phyloP scores from a whole-genome alignment of 2,329 filamentous ascomycete species.

The Sodiomyces alkalinus region DNA sequence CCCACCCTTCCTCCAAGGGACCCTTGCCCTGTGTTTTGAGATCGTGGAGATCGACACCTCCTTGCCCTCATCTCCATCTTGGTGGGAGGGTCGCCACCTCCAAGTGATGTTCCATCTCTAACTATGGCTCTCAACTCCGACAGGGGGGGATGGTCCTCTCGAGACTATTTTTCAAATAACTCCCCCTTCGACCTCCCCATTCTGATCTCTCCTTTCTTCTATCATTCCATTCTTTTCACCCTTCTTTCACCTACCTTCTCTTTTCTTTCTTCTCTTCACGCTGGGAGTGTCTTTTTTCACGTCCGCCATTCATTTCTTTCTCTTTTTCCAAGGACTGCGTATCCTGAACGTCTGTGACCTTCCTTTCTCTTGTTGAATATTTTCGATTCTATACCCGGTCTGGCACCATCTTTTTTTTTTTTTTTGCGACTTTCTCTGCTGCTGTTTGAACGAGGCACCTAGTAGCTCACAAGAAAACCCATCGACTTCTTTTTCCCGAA shows the following conservation, averaged over 20 bases:
- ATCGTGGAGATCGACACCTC: conserved; percentile 19
- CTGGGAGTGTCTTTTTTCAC: conserved; percentile 32
- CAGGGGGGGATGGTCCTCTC: conserved; percentile 20
- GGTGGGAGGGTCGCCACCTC: no score
- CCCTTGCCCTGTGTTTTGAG: conserved; percentile 24
- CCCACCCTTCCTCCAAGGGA: conserved; percentile 13
- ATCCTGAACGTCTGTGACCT: conserved; percentile 26
- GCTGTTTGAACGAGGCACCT: no score
- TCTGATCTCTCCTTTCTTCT: conserved; percentile 14
- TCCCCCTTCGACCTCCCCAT: conserved; percentile 16
- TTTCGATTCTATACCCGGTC: conserved; percentile 23
- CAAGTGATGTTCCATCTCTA: no score
- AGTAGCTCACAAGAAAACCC: no score
- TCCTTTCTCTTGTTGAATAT: conserved; percentile 24
- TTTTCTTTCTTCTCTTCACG: conserved; percentile 24
- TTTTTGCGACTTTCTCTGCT: conserved; percentile 11
- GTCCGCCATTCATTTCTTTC: conserved; percentile 28
- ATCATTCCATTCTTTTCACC: conserved; percentile 14
- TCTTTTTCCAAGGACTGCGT: conserved; percentile 17
- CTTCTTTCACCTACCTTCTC: conserved; percentile 12
- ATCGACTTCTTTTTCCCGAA: not conserved
- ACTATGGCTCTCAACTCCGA: no score
- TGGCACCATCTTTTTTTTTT: conserved; percentile 28
- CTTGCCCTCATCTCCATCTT: conserved; percentile 4
- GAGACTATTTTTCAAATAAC: conserved; percentile 15